Percentiles rank a stretch among this genome's conserved stretches.
Conservation (phyloP, 352 stramenopile genomes). For the Elongisporangium undulatum region DNA sequence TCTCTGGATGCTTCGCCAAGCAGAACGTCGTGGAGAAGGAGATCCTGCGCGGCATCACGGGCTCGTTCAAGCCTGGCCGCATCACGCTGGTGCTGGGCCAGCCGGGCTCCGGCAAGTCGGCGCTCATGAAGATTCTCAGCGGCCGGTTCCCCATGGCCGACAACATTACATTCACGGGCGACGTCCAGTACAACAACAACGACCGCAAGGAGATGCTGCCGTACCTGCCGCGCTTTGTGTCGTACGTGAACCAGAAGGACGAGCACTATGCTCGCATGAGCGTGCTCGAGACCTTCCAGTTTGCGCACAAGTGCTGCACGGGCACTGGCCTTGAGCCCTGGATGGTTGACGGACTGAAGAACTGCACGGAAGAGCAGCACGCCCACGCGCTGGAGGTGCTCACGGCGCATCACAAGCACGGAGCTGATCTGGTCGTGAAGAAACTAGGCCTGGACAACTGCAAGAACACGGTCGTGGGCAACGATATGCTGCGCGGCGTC, state of each 20-base stretch:
- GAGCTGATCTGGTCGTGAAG: slow-evolving; percentile 41
- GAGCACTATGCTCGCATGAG: slow-evolving; percentile 39
- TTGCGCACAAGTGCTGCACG: slow-evolving; percentile 35
- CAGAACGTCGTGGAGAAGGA: slow-evolving; percentile 17
- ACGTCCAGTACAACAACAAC: slow-evolving; percentile 44
- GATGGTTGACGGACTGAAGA: slow-evolving; percentile 32
- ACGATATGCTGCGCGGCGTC: slow-evolving; percentile 45
- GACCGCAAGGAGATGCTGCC: slow-evolving; percentile 18
- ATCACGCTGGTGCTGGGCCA: slow-evolving; percentile 44
- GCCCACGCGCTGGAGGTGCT: slow-evolving; percentile 30
- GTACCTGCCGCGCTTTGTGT: slow-evolving; percentile 31
- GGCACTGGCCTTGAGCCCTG: slow-evolving; percentile 29
- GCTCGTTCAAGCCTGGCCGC: slow-evolving; percentile 21
- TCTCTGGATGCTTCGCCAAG: slow-evolving; percentile 10
- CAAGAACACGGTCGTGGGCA: slow-evolving; percentile 58
- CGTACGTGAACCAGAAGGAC: slow-evolving; percentile 45
- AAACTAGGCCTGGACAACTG: slow-evolving; percentile 47
- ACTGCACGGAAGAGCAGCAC: slow-evolving; percentile 25
- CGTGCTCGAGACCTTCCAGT: slow-evolving; percentile 53
- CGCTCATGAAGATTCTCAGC: slow-evolving; percentile 48
- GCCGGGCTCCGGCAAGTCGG: no score
- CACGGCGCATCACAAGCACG: slow-evolving; percentile 26
- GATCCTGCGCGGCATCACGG: slow-evolving; percentile 29
- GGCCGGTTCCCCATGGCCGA: slow-evolving; percentile 45
- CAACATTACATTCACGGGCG: slow-evolving; percentile 33